Evolutionary conservation across 2,329 filamentous ascomycete species (phyloP).

Genomic region (Calonectria pteridis): DNA sequence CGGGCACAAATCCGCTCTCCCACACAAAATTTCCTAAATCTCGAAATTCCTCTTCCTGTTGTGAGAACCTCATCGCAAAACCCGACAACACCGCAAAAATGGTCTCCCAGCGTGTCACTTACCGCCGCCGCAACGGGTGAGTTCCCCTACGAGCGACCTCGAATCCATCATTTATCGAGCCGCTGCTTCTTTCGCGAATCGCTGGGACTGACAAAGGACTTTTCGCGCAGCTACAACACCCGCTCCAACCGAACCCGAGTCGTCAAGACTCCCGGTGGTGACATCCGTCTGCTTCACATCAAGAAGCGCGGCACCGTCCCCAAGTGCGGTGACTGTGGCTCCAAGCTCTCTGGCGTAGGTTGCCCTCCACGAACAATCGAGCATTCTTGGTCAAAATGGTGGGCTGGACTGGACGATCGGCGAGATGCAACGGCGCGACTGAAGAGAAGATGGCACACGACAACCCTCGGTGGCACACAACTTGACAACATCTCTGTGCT

Average conservation of each 20-base stretch:
- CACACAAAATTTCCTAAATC: conserved; percentile 60
- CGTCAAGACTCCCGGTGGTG: conserved; percentile 95
- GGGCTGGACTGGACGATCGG: conserved; percentile 31
- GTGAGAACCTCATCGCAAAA: conserved; percentile 53
- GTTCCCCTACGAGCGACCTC: conserved; percentile 53
- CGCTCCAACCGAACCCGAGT: conserved; percentile 96
- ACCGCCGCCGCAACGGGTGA: conserved; percentile 86
- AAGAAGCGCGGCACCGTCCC: conserved; percentile 99
- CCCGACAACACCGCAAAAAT: conserved; percentile 65
- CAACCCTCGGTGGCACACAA: not conserved
- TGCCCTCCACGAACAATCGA: conserved; percentile 33
- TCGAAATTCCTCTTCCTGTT: conserved; percentile 55
- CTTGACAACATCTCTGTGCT: not conserved
- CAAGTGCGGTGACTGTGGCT: conserved; percentile 99
- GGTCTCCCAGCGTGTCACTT: conserved; percentile 71
- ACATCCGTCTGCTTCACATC: conserved; percentile 97
- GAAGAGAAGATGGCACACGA: conserved; percentile 3
- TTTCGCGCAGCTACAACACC: conserved; percentile 88
- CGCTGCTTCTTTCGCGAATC: conserved; percentile 25
- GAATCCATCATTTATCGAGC: conserved; percentile 32
- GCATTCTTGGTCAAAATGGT: conserved; percentile 29
- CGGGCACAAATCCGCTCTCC: conserved; percentile 54
- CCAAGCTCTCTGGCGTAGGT: conserved; percentile 98
- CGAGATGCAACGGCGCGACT: conserved; percentile 14
- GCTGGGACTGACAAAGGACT: conserved; percentile 40